Conservation (phyloP, 192 early-diverging fungal genomes). For the Cladochytrium replicatum region DNA sequence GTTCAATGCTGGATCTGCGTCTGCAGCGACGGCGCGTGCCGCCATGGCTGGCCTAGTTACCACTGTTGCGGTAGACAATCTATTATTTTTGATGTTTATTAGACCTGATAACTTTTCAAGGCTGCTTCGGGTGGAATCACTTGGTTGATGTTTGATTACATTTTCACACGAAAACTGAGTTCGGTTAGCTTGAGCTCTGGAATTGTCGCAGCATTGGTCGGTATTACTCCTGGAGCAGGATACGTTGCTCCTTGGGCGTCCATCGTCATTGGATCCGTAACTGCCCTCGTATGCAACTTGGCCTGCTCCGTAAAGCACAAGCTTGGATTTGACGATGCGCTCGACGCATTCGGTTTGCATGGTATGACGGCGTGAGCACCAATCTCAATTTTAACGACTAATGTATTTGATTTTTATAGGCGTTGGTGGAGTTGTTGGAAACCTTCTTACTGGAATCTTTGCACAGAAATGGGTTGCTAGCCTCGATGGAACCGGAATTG, state of each 20-base stretch:
- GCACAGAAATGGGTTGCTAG: conserved; percentile 59
- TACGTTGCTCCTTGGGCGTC: conserved; percentile 62
- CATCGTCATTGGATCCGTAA: conserved; percentile 64
- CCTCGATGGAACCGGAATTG: conserved; percentile 46
- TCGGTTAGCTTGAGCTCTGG: conserved; percentile 81
- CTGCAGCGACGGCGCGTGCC: conserved; percentile 59
- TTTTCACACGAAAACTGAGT: conserved; percentile 58
- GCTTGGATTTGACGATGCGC: conserved; percentile 56
- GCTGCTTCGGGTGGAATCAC: conserved; percentile 58
- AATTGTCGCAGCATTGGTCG: conserved; percentile 79
- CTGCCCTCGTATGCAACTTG: conserved; percentile 58
- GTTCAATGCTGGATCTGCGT: conserved; percentile 74
- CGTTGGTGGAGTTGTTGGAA: conserved; percentile 77
- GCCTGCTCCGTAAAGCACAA: conserved; percentile 52
- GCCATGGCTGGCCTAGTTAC: conserved; percentile 69
- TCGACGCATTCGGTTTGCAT: conserved; percentile 80
- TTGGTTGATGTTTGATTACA: conserved; percentile 66
- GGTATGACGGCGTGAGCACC: no score
- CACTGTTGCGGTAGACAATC: conserved; percentile 65
- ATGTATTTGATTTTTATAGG: conserved; percentile 26
- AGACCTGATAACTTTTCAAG: no score
- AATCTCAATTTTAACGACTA: background rate
- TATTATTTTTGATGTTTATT: no score
- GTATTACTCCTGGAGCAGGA: conserved; percentile 77
- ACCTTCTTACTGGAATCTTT: conserved; percentile 79